Base-by-base conservation (phyloP, 371 early-diverging fungal genomes). In the Massospora cicadina region DNA sequence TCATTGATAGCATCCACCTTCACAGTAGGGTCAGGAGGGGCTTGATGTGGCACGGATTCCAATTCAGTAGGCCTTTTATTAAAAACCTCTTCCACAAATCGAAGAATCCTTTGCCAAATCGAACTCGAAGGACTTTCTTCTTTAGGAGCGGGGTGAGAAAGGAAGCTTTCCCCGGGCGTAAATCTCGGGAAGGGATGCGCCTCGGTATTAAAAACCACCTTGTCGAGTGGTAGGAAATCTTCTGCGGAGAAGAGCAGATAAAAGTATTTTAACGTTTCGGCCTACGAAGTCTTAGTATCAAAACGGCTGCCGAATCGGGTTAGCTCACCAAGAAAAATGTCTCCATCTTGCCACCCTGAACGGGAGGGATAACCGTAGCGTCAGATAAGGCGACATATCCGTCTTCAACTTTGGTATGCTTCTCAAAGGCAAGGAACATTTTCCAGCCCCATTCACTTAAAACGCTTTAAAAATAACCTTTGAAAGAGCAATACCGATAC, bases 231-330 rank as follows among this genome's bases (percentile, higher is more conserved):
- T 21, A 93, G 60, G 24, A 86, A 65, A 33, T 75, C 66, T 56
- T 78, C 75, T 1, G 82, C 75, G 23, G 83, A 78, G 74, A 94
- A 95, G 53, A 95, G 72, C 29, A 93, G 75, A 68, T 90, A 95
- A 54, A 95, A 76, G 70, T 95, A 98, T 71, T 98, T 98, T 63
- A 98, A 79, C 0, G 96, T 95, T 71, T 98, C 98, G 0, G 90
- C 92, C 72, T 89, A 66, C 33, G 54, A 32, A 33, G 54, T 29
- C n/a, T 23, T 33, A 23, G 33, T 54, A 33, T n/a, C n/a, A 62
- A 12, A 55, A 54, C 1, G 30, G 33, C 28, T 33, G 17, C 5
- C 21, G 58, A 24, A 28, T 55, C 63, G 1, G 21, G 5, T 33
- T 55, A 58, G 65, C 68, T 71, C 70, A 77, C 82, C 79, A 79